phyloP scores from a whole-genome alignment of 768 basidiomycete genomes.

The Lactarius sp. region DNA sequence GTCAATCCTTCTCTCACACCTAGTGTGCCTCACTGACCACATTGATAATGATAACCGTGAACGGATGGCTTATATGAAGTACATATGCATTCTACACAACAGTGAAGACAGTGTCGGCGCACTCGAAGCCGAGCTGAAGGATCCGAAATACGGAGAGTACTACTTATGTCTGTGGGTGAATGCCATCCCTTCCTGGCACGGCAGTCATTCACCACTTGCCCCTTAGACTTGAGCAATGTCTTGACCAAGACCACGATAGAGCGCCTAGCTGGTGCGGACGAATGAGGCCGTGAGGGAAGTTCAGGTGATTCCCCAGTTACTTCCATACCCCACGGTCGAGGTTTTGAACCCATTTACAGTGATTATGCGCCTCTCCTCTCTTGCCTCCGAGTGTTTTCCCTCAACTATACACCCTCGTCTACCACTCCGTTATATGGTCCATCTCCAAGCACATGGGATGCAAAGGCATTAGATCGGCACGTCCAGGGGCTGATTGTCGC shows the following conservation, averaged over 20 bases:
- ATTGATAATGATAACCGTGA: constrained; percentile 93
- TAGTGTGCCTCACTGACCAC: constrained; percentile 95
- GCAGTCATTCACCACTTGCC: neutral
- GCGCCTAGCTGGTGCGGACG: constrained; percentile 87
- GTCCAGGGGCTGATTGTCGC: constrained; percentile 81
- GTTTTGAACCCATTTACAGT: constrained; percentile 38
- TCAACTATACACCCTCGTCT: constrained; percentile 67
- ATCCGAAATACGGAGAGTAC: constrained; percentile 96
- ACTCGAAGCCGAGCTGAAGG: constrained; percentile 75
- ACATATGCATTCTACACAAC: constrained; percentile 87
- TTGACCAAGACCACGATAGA: constrained; percentile 55
- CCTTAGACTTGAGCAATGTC: too few relatives aligned
- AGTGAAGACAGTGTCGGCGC: constrained; percentile 78
- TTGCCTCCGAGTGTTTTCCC: constrained; percentile 80
- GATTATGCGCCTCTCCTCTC: constrained; percentile 89
- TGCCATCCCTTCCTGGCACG: constrained; percentile 30
- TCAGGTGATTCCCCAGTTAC: constrained; percentile 54
- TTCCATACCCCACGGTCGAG: constrained; percentile 18
- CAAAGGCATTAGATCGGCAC: constrained; percentile 63
- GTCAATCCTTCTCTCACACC: constrained; percentile 84
- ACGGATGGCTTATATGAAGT: constrained; percentile 94
- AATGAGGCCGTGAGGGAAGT: constrained; percentile 97
- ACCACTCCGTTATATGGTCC: constrained; percentile 66
- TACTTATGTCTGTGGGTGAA: constrained; percentile 96
- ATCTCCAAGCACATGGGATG: constrained; percentile 68